Percentiles rank a stretch among this genome's conserved stretches.
These are phyloP conservation scores for Endotrypanum monterogeii DNA, from an alignment of 208 protist genomes.

Conservation along the genomic window DNA sequence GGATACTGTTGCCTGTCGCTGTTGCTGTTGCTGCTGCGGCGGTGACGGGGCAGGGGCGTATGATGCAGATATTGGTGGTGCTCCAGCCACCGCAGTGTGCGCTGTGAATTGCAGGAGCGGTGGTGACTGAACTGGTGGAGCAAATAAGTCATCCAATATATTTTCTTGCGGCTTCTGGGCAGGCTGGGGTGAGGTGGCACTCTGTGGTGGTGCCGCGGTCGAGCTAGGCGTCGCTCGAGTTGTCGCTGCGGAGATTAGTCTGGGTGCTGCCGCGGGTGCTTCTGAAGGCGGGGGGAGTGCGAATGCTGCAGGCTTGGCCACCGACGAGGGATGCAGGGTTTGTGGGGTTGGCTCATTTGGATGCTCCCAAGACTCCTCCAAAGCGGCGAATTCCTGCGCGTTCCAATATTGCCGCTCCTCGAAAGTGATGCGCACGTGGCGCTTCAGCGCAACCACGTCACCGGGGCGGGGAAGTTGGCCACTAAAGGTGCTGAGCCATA, in stretches of 20 bases:
- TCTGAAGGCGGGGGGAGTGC: background rate
- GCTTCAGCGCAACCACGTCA: slow-evolving; percentile 40
- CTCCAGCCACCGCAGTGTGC: background rate
- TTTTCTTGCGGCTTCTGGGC: slow-evolving; percentile 25
- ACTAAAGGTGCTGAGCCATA: slow-evolving; percentile 60
- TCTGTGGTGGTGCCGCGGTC: background rate
- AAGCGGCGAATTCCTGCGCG: slow-evolving; percentile 27
- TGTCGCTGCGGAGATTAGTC: slow-evolving; percentile 3
- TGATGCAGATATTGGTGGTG: background rate
- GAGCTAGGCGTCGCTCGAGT: slow-evolving; percentile 4
- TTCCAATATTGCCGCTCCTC: slow-evolving; percentile 41
- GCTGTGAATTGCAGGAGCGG: slow-evolving; percentile 9
- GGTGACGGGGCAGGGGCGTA: background rate
- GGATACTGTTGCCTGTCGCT: slow-evolving; percentile 8
- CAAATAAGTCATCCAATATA: slow-evolving; percentile 57
- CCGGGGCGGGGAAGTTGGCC: slow-evolving; percentile 42
- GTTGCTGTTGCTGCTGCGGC: slow-evolving; percentile 4
- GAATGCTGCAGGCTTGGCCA: background rate
- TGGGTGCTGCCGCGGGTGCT: background rate
- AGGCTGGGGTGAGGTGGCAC: background rate
- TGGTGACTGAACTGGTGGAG: slow-evolving; percentile 30
- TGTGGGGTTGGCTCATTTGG: slow-evolving; percentile 16
- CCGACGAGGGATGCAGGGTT: slow-evolving; percentile 2
- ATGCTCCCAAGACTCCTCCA: slow-evolving; percentile 37
- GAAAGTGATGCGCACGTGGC: slow-evolving; percentile 47